phyloP scores from a whole-genome alignment of 1,284 basidiomycete genomes.

The Sanghuangporus baumii region DNA sequence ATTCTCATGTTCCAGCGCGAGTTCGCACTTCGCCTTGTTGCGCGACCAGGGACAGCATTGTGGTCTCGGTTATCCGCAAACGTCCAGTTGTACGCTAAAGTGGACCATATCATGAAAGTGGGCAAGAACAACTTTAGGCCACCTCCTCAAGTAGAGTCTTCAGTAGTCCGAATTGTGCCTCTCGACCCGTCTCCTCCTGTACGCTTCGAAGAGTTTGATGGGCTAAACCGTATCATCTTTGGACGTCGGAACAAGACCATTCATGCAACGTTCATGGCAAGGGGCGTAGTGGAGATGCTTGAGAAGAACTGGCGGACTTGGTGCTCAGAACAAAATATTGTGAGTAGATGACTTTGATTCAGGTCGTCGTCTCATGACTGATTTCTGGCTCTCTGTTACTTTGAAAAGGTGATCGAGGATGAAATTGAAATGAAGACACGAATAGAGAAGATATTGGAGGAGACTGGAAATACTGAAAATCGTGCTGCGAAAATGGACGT shows the following conservation, averaged over 20 bases:
- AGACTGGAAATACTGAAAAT: constrained; percentile 61
- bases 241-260: constrained; percentile 88
- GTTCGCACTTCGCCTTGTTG: constrained; percentile 91
- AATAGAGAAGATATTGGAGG: constrained; percentile 72
- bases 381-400: constrained; percentile 10
- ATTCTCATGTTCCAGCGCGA: constrained; percentile 99
- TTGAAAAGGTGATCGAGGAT: constrained; percentile 64
- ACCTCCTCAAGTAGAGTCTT: constrained; percentile 91
- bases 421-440: constrained; percentile 64
- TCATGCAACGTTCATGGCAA: constrained; percentile 85
- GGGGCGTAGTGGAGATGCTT: constrained; percentile 91
- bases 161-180: constrained; percentile 88
- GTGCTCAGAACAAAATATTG: constrained; percentile 78
- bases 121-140: constrained; percentile 96
- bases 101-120: constrained; percentile 96
- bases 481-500: constrained; percentile 83
- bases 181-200: constrained; percentile 94
- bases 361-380: constrained; percentile 14
- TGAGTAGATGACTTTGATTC: constrained; percentile 23
- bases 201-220: constrained; percentile 97
- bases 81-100: constrained; percentile 93
- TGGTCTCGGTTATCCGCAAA: constrained; percentile 97
- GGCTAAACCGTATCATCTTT: constrained; percentile 88
- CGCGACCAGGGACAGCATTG: constrained; percentile 76
- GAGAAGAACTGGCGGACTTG: constrained; percentile 95